Base-by-base conservation (phyloP, 805 yeast species). In the Yarrowia hollandica region DNA sequence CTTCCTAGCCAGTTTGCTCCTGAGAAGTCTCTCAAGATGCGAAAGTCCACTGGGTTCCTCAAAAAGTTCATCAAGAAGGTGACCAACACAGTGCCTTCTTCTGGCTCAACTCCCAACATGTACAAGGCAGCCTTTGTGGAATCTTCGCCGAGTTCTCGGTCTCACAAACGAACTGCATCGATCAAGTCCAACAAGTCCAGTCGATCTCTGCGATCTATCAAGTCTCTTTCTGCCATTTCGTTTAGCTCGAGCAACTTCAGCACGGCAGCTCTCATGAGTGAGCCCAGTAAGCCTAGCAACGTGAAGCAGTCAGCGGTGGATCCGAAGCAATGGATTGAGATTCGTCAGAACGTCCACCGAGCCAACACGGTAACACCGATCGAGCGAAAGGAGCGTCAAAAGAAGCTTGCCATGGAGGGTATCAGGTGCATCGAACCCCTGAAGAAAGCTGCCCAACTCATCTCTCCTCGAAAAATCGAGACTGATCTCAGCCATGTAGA, bases 321-420 rank as follows among this genome's bases (percentile, higher is more conserved):
- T 16, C 39, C 59, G n/a, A 30, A 55, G 9, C 35, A 38, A 31
- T 82, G 86, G 86, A 74, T 82, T 18, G 82, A 79, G 21, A 75
- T 77, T 14, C 77, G 79, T 46, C 73, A 82, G 46, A 91, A 84
- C 64, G 71, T 90, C 57, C 82, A 86, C 68, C 78, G 97, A 65
- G 83, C 90, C 60, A 84, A 83, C 63, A 80, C 95, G 0, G 72
- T 89, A 21, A 80, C 86, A 2, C 74, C 82, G 5, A 79, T 78
- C 59, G 96, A 91, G 62, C 83, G 86, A 61, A 85, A 83, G 57
- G 75, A 78, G 14, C 79, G 98, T 64, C 84, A 87, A 58, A 58
- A 54, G 30, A 31, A 33, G 14, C 39, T 61, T 16, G 70, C 85
- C 10, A 25, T 48, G 55, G 55, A 48, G 39, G 55, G 55, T 4